Evolutionary conservation across 257 asterid genomes (phyloP).

Genomic region (Jasminum sambac): DNA sequence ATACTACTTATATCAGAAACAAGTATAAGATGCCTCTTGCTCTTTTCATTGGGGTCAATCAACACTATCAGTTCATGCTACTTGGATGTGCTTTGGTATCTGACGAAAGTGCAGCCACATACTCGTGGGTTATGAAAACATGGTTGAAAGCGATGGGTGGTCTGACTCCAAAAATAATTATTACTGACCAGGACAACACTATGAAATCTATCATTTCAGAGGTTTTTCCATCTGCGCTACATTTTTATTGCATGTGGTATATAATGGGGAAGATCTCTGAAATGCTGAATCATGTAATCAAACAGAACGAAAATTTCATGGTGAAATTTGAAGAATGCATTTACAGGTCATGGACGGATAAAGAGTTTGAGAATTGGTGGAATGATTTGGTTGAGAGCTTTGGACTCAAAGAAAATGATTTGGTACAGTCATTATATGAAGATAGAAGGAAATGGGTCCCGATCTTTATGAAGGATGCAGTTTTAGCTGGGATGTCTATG

Average conservation of each 20-base stretch:
- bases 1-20: constrained; percentile 77
- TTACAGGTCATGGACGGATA: constrained; percentile 73
- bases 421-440: constrained; percentile 61
- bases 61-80: constrained; percentile 86
- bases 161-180: constrained; percentile 75
- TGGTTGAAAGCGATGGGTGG: constrained; percentile 93
- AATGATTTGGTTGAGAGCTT: constrained; percentile 68
- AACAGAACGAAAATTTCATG: constrained; percentile 66
- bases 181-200: constrained; percentile 71
- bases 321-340: constrained; percentile 72
- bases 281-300: constrained; percentile 57
- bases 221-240: constrained; percentile 65
- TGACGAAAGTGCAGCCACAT: constrained; percentile 70
- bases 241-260: constrained; percentile 74
- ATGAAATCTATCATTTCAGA: constrained; percentile 61
- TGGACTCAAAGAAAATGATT: constrained; percentile 69
- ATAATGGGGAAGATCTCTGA: constrained; percentile 75
- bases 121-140: constrained; percentile 77
- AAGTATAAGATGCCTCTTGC: constrained; percentile 85
- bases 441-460: constrained; percentile 87
- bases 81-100: constrained; percentile 94
- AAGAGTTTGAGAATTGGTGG: constrained; percentile 88
- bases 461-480: constrained; percentile 53
- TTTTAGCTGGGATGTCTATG: constrained; percentile 85
- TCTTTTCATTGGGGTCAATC: constrained; percentile 88